Evolutionary conservation across 1,284 basidiomycete genomes (phyloP).

Genomic region (Rhodotorula sp.): DNA sequence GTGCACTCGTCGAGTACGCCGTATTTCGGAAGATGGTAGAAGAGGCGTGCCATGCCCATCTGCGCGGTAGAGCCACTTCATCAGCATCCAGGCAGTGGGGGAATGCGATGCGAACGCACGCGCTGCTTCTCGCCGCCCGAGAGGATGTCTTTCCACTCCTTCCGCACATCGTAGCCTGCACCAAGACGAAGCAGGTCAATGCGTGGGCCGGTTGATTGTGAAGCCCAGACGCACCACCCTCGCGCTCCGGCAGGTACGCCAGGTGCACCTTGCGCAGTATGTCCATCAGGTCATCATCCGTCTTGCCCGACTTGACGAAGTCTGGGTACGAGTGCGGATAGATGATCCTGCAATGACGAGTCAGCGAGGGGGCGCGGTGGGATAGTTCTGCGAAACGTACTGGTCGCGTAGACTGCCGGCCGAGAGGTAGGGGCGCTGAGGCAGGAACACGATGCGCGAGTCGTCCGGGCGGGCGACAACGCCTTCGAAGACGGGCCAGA

Average conservation of each 20-base stretch:
- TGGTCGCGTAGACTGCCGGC: conserved; percentile 85
- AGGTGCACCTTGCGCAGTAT: conserved; percentile 80
- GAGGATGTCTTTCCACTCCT: conserved; percentile 91
- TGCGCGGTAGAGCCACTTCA: conserved; percentile 47
- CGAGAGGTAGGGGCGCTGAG: conserved; percentile 88
- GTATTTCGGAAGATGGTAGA: conserved; percentile 74
- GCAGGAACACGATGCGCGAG: conserved; percentile 78
- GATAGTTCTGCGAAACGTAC: conserved; percentile 50
- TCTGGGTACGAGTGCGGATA: conserved; percentile 83
- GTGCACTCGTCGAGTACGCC: conserved; percentile 75
- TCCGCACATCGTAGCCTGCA: conserved; percentile 71
- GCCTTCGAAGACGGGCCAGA: conserved; percentile 68
- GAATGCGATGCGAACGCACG: conserved; percentile 54
- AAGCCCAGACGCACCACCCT: conserved; percentile 61
- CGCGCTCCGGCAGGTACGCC: conserved; percentile 79
- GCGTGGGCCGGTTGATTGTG: conserved; percentile 6
- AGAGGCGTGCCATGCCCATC: conserved; percentile 82
- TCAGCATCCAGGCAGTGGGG: too few relatives aligned
- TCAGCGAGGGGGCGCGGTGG: not conserved
- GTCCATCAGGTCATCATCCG: conserved; percentile 68
- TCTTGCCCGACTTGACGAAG: conserved; percentile 65
- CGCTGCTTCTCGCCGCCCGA: conserved; percentile 95
- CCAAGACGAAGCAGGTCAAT: not conserved
- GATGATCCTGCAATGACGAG: conserved; percentile 56
- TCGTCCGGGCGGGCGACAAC: conserved; percentile 52